phyloP scores from a whole-genome alignment of 1,284 basidiomycete species.

The Sparassis latifolia region DNA sequence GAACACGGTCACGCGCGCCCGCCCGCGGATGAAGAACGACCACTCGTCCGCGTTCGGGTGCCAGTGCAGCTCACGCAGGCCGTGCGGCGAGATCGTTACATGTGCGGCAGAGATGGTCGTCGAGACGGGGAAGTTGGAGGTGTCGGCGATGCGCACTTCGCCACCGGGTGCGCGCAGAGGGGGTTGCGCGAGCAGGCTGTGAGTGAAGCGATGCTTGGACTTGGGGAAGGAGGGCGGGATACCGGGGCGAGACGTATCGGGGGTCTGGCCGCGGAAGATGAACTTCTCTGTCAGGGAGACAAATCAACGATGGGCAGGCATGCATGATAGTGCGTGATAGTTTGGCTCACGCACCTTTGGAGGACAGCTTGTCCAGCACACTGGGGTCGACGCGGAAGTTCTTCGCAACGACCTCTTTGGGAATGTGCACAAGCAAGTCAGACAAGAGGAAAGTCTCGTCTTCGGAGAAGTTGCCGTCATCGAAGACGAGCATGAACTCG shows the following conservation, averaged over 20 bases:
- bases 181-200: conserved; percentile 7
- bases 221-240: background rate
- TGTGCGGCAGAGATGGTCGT: conserved; percentile 50
- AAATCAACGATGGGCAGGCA: background rate
- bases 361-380: conserved; percentile 36
- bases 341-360: background rate
- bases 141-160: conserved; percentile 56
- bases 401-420: conserved; percentile 54
- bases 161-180: conserved; percentile 33
- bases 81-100: conserved; percentile 49
- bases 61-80: conserved; percentile 43
- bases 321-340: background rate
- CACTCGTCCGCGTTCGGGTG: conserved; percentile 40
- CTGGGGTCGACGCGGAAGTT: conserved; percentile 52
- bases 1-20: conserved; percentile 5
- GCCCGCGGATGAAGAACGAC: conserved; percentile 6
- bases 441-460: conserved; percentile 59
- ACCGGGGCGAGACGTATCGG: background rate
- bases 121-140: conserved; percentile 44
- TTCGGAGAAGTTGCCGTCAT: conserved; percentile 55
- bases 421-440: conserved; percentile 58
- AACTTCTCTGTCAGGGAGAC: conserved; percentile 11
- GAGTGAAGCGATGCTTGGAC: conserved; percentile 3
- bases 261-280: conserved; percentile 6
- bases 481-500: conserved; percentile 65